Base-by-base conservation (phyloP, 75 land plant species). In the Pinus taeda region DNA sequence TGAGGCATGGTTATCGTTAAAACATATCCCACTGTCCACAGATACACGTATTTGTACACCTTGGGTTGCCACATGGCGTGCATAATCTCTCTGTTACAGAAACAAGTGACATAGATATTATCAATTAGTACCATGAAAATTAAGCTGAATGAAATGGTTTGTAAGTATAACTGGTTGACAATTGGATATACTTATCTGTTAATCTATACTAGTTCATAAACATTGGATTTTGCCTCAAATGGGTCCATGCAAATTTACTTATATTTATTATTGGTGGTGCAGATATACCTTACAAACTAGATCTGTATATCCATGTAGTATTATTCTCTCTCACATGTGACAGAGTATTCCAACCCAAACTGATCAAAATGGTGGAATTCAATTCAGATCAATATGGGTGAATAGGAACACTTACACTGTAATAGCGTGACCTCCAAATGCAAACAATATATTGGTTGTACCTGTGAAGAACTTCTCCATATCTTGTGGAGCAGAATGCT, bases 381-480 rank as follows among this genome's bases (percentile, higher is more conserved):
- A 20, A 60, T 60, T 60, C 21, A 60, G 36, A 42, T 22, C 4
- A 15, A 42, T 13, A 18, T 5, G 22, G 74, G 2, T 33, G 36
- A 66, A 17, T 30, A 17, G 4, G 15, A 36, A 66, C 70, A 71
- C 64, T 33, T 82, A 82, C 84, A 79, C 61, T 22, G 84, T 82
- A 17, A 82, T 74, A n/a, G 84, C 84, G 75, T 82, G 84, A n/a
- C 84, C 84, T 56, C 84, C 84, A 39, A 81, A 80, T 26, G 83
- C 83, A 76, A 80, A 82, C 59, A 82, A 74, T 26, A 82, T 73
- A 57, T 82, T 82, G 21, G 84, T 82, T 49, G 84, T 65, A 29
- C 84, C 84, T 15, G 83, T 80, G 77, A 82, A 82, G 77, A 80
- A 82, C n/a, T 61, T 39, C 70, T 26, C 71, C 71, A 59, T 53